Evolutionary conservation across 1,284 basidiomycete species (phyloP), one percentile per base, ranked within the genome.

Genomic region (Tilletia horrida): DNA sequence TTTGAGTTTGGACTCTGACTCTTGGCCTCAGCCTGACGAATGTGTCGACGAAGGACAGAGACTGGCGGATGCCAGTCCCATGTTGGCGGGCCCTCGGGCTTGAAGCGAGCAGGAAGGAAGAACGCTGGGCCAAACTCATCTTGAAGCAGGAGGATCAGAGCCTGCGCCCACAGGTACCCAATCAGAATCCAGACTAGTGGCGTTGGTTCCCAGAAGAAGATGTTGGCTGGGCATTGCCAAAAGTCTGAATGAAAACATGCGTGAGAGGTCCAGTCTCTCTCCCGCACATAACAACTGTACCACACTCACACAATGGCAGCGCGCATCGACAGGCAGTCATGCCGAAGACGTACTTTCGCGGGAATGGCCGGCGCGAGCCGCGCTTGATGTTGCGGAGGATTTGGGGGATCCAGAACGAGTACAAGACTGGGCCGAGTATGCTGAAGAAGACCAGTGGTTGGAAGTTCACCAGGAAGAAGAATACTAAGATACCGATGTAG

Each of bases 51-150:
- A 8, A 69, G 68, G 14, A 62, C 70, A 9, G 69, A 71, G 16
- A 66, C 44, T 1, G 71, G 50, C 1, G 81, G 80, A 67, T 82
- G 80, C 71, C 81, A 83, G 47, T 81, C 70, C 80, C 81, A 83
- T 18, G 55, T 4, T 61, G 64, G 47, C 35, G 66, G 47, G 42
- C 25, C 67, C 62, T 50, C 67, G 52, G 55, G 23, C 65, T 65
- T 13, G 69, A 67, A 29, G 73, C 69, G 48, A 45, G 44, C 63
- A 0, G 79, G 73, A 14, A 81, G 47, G 71, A 81, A 81, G 73
- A 81, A 81, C 27, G 73, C 70, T 9, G 80, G 65, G 14, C 76
- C 76, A 25, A 77, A 59, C n/a, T 59, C 55, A 21, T 76, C 71
- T 66, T 81, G 80, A 7, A 76, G 67, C 59, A 77, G 61, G 42